Percentiles rank a stretch among this genome's conserved stretches.
Conservation (phyloP, 1,284 basidiomycete species). For the Fistulina hepatica region DNA sequence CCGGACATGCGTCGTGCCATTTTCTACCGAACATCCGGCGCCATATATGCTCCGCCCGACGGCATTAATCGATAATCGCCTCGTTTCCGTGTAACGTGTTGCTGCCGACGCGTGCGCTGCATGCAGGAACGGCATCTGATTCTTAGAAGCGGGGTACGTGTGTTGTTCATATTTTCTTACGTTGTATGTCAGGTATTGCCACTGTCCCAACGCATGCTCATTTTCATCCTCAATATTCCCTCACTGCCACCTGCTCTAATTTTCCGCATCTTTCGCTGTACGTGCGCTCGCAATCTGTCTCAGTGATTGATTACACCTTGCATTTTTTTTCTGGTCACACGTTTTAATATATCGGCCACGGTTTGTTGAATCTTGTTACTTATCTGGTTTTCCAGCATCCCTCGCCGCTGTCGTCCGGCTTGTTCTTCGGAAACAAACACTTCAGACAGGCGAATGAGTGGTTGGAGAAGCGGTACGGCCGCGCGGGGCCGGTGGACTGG, state of each 20-base stretch:
- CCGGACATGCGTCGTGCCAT: too few species aligned
- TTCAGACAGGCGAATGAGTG: constrained; percentile 82
- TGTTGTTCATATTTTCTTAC: constrained; percentile 9
- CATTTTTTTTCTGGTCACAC: too few species aligned
- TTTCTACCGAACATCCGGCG: too few species aligned
- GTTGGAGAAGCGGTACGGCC: constrained; percentile 66
- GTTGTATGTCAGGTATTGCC: constrained; percentile 16
- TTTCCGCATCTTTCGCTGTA: too few species aligned
- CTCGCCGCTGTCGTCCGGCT: constrained; percentile 68
- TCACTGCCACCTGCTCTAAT: constrained; percentile 6
- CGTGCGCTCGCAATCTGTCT: too few species aligned
- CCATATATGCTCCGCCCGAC: too few species aligned
- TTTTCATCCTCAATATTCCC: constrained; percentile 1
- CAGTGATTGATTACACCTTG: too few species aligned
- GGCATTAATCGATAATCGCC: too few species aligned
- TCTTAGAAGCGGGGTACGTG: constrained; percentile 64
- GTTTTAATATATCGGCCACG: too few species aligned
- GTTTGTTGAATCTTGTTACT: background rate
- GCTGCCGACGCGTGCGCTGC: too few species aligned
- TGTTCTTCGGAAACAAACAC: constrained; percentile 86
- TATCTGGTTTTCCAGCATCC: constrained; percentile 48
- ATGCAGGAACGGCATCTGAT: constrained; percentile 86
- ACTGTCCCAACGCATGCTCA: constrained; percentile 8
- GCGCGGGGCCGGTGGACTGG: constrained; percentile 68
- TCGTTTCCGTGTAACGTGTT: too few species aligned